phyloP scores from a whole-genome alignment of 1,284 basidiomycete species.

The Tremellales sp. region DNA sequence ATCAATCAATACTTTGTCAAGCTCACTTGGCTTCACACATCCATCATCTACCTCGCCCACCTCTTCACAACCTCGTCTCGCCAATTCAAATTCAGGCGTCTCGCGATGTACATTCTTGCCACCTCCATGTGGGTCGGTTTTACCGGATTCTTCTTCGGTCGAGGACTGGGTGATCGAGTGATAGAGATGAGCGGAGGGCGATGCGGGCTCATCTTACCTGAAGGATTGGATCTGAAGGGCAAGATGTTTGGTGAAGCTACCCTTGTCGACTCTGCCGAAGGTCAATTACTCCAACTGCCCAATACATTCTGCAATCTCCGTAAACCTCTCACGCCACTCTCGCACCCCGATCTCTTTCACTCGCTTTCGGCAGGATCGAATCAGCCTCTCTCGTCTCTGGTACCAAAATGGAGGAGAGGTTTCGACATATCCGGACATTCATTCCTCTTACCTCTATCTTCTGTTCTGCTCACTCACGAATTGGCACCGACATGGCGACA shows the following conservation, averaged over 20 bases:
- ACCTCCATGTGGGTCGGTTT: constrained; percentile 70
- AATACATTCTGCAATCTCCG: constrained; percentile 57
- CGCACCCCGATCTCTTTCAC: constrained; percentile 64
- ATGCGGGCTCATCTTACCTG: constrained; percentile 66
- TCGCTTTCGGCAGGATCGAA: constrained; percentile 16
- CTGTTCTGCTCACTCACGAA: constrained; percentile 75
- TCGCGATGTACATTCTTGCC: constrained; percentile 61
- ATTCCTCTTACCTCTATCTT: constrained; percentile 82
- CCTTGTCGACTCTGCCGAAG: neutral
- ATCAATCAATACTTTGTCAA: constrained; percentile 88
- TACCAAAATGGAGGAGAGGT: constrained; percentile 56
- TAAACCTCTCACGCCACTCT: constrained; percentile 56
- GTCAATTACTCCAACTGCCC: constrained; percentile 19
- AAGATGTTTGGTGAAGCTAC: constrained; percentile 2
- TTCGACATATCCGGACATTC: constrained; percentile 94
- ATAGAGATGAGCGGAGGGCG: constrained; percentile 72
- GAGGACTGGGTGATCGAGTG: constrained; percentile 71
- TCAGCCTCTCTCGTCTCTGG: constrained; percentile 1
- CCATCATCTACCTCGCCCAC: constrained; percentile 58
- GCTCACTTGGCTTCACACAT: constrained; percentile 86
- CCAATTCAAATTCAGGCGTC: constrained; percentile 49
- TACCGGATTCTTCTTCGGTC: constrained; percentile 89
- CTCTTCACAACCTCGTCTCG: constrained; percentile 22
- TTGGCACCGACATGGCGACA: constrained; percentile 50
- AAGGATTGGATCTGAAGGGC: constrained; percentile 4